Evolutionary conservation across 1,284 basidiomycete genomes (phyloP).

Genomic region (Microbotryomycetes sp.): DNA sequence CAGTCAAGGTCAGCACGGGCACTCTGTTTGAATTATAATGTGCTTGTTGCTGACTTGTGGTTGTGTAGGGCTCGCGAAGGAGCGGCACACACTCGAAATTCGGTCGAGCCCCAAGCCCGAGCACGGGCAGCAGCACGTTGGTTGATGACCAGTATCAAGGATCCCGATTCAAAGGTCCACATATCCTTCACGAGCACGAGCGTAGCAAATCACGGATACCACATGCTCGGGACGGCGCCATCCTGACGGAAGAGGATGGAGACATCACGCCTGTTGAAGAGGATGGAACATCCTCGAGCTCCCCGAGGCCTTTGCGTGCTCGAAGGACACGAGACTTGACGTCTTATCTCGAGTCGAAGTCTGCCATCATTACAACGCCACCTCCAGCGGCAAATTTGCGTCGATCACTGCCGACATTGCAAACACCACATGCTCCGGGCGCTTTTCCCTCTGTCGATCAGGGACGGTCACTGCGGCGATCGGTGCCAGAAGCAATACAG

Average conservation of each 20-base stretch:
- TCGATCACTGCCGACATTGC: neutral
- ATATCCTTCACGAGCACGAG: too few species aligned
- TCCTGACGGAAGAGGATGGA: neutral
- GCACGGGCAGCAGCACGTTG: conserved; percentile 25
- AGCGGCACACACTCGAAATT: conserved; percentile 1
- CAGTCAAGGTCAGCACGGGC: neutral
- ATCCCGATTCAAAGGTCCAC: too few species aligned
- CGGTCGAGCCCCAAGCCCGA: conserved; percentile 11
- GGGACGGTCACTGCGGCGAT: neutral
- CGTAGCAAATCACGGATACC: too few species aligned
- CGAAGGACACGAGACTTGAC: neutral
- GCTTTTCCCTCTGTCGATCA: neutral
- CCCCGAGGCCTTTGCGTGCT: neutral
- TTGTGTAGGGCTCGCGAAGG: neutral
- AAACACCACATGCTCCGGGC: neutral
- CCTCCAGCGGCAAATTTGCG: neutral
- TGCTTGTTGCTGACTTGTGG: conserved; percentile 1
- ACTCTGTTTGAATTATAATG: neutral
- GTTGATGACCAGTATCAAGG: conserved; percentile 14
- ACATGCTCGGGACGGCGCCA: too few species aligned
- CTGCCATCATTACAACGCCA: neutral
- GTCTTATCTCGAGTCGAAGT: neutral
- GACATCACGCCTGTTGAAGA: neutral
- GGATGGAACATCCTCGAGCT: neutral
- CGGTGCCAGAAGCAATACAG: neutral